phyloP scores from a whole-genome alignment of 2,329 filamentous ascomycete species.

The Tolypocladium nubicola region DNA sequence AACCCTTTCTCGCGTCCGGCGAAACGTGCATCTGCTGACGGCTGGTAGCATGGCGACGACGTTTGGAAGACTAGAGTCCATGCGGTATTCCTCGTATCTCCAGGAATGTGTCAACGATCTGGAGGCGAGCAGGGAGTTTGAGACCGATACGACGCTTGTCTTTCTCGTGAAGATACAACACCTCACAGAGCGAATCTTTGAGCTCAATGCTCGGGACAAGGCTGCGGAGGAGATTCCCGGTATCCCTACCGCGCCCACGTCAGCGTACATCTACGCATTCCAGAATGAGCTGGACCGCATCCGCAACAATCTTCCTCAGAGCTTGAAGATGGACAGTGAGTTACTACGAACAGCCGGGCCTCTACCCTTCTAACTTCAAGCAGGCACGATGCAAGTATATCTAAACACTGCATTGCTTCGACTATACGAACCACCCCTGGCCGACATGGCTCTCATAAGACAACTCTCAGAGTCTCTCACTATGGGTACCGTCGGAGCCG shows the following conservation, averaged over 20 bases:
- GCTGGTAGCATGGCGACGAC: slow-evolving; percentile 26
- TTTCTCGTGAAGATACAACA: slow-evolving; percentile 38
- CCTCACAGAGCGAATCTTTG: slow-evolving; percentile 38
- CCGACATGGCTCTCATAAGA: slow-evolving; percentile 28
- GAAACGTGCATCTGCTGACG: neutral
- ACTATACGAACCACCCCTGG: slow-evolving; percentile 35
- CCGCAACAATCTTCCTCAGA: slow-evolving; percentile 20
- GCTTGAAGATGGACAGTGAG: slow-evolving; percentile 27
- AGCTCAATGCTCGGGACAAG: slow-evolving; percentile 24
- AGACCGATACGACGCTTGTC: slow-evolving; percentile 34
- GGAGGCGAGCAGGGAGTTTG: slow-evolving; percentile 30
- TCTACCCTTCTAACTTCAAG: neutral
- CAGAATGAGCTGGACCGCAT: slow-evolving; percentile 34
- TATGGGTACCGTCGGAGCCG: slow-evolving; percentile 21
- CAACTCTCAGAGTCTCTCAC: slow-evolving; percentile 33
- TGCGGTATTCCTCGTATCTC: slow-evolving; percentile 41
- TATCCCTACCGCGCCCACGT: slow-evolving; percentile 27
- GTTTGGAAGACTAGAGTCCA: slow-evolving; percentile 33
- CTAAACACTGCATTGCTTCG: slow-evolving; percentile 30
- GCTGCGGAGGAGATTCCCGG: slow-evolving; percentile 20
- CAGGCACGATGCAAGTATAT: slow-evolving; percentile 29
- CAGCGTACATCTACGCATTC: slow-evolving; percentile 35
- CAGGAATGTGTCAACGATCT: slow-evolving; percentile 38
- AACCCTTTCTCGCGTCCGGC: fast-evolving
- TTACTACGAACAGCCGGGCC: neutral